Base-by-base conservation (phyloP, 2,329 filamentous ascomycete genomes). In the Sporothrix brasiliensis region DNA sequence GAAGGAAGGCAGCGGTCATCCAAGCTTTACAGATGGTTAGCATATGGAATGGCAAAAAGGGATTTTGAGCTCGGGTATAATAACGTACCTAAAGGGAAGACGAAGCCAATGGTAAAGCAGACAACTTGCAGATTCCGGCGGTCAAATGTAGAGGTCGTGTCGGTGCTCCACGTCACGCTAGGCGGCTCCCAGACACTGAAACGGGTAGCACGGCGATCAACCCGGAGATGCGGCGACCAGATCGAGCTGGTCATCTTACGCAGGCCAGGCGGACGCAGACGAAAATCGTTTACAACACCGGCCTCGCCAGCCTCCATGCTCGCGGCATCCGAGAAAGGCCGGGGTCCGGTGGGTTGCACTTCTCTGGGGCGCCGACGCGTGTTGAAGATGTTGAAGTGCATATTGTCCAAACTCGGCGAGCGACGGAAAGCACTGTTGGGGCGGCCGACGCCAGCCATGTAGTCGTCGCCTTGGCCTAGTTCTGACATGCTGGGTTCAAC, bases 1-100 rank as follows among this genome's bases (percentile, higher is more conserved):
- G 91, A 14, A 95, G 82, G 69, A 94, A 84, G 0, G 92, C 87
- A 1, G 90, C 93, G 73, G 93, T 83, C 81, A 94, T 91, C 92
- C 92, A 96, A 69, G 90, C 91, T 72, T 69, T 11, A 24, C 13
- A 61, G 30, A 70, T 19, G 27, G 61, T 76, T 70, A 76, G 72
- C 1, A 66, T 58, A 69, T 21, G 39, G 44, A n/a, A 13, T 21
- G 14, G 14, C 14, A 44, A 21, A 7, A 61, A 4, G 16, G 30
- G 19, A 1, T 9, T 34, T 53, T 4, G 44, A 24, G 70, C 87
- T 79, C 19, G 3, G 19, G 1, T 10, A n/a, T 27, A 13, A 19
- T n/a, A 56, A 56, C 56, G 11, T 81, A 91, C 88, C 84, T 72
- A 93, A 85, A 6, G 92, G 93, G 76, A 93, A 88, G 61, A 94